A percentile compares a stretch with the other conserved stretches of the same genome.
phyloP scores from a whole-genome alignment of 2,329 filamentous ascomycete genomes.

The Daldinia sp. region DNA sequence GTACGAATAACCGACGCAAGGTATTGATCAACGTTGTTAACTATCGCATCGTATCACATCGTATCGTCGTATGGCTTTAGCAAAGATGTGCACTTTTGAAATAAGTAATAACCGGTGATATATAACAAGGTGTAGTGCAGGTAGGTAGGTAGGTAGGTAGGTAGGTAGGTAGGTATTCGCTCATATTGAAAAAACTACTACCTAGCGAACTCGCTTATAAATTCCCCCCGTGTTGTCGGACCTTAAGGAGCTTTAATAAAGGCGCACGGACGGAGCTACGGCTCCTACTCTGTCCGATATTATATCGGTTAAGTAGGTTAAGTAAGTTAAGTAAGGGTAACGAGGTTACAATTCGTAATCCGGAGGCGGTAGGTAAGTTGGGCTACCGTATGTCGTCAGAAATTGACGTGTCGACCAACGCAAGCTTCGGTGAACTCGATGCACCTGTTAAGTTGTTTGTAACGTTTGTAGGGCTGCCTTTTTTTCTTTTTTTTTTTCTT shows the following conservation, averaged over 20 bases:
- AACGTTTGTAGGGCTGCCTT: neutral
- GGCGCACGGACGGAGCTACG: constrained; percentile 25
- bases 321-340: neutral
- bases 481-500: too few species aligned
- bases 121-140: too few species aligned
- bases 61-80: neutral
- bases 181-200: neutral
- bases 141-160: neutral
- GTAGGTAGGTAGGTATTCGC: neutral
- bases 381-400: constrained; percentile 19
- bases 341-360: constrained; percentile 13
- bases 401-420: constrained; percentile 36
- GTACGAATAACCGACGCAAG: neutral
- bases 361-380: neutral
- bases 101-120: neutral
- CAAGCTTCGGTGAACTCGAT: constrained; percentile 25
- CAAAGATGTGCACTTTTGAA: neutral
- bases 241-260: neutral
- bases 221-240: neutral
- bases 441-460: neutral
- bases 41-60: neutral
- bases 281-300: constrained; percentile 27
- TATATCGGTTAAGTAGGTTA: neutral
- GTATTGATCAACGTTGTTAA: neutral
- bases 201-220: neutral